Percentiles rank a stretch among this genome's conserved stretches.
phyloP scores from a whole-genome alignment of 164 flowering plant genomes.

The Stephania cephalantha region DNA sequence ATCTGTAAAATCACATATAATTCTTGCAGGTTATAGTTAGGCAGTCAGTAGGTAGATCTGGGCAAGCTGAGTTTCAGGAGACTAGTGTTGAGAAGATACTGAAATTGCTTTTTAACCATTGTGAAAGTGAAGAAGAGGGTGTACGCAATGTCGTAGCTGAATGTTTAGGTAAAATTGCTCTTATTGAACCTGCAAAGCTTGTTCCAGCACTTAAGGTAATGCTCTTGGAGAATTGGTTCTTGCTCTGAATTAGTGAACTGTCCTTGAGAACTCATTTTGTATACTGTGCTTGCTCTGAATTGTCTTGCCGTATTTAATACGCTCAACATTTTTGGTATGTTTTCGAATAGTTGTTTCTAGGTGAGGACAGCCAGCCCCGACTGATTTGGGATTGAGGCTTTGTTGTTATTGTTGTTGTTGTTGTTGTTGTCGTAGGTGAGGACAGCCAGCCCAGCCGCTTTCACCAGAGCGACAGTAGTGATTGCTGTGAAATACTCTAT shows the following conservation, averaged over 20 bases:
- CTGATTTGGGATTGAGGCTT: no score
- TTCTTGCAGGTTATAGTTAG: constrained; percentile 89
- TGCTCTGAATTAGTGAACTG: neutral
- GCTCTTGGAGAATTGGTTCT: neutral
- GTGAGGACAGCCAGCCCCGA: constrained; percentile 59
- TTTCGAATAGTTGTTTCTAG: constrained; percentile 27
- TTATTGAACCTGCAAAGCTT: constrained; percentile 86
- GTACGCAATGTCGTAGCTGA: constrained; percentile 99
- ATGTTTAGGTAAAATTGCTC: constrained; percentile 97
- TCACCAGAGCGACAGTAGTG: constrained; percentile 94
- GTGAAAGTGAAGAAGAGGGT: constrained; percentile 99
- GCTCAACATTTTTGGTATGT: neutral
- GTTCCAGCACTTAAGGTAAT: constrained; percentile 96
- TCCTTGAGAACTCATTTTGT: no score
- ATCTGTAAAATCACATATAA: neutral
- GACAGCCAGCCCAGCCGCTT: constrained; percentile 74
- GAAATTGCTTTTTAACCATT: constrained; percentile 83
- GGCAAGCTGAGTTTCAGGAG: constrained; percentile 66
- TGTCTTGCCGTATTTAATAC: neutral
- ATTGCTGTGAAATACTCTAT: constrained; percentile 92
- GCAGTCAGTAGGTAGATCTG: constrained; percentile 81
- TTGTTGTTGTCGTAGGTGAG: constrained; percentile 41
- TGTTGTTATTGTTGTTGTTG: no score
- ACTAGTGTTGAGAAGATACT: constrained; percentile 91
- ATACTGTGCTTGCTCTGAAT: neutral